These are phyloP conservation scores for Monascus ruber DNA, from an alignment of 2,329 filamentous ascomycete species.

Conservation along the genomic window DNA sequence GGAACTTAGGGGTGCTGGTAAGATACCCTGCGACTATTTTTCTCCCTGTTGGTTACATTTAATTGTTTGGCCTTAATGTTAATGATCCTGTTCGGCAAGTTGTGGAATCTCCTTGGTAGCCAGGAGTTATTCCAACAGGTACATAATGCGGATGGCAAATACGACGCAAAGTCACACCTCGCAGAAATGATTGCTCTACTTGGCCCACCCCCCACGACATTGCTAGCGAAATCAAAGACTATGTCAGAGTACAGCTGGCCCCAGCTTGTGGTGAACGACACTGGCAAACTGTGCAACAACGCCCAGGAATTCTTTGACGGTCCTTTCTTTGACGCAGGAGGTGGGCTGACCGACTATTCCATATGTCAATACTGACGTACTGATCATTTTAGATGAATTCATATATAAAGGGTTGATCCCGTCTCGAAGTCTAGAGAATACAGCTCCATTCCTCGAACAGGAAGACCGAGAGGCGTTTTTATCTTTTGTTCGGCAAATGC, in stretches of 20 bases:
- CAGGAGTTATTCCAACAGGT: no score
- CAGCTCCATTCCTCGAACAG: constrained; percentile 9
- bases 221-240: constrained; percentile 10
- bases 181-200: constrained; percentile 14
- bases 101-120: no score
- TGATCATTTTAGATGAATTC: constrained; percentile 4
- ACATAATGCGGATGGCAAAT: no score
- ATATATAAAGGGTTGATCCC: constrained; percentile 9
- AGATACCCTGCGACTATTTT: not conserved
- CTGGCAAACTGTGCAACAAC: constrained; percentile 4
- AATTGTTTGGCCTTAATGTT: constrained; percentile 9
- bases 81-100: not conserved
- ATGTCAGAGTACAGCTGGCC: constrained; percentile 9
- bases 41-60: constrained; percentile 2
- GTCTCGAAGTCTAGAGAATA: constrained; percentile 6
- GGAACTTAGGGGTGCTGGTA: constrained; percentile 19
- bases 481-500: constrained; percentile 16
- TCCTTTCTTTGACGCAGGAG: constrained; percentile 11
- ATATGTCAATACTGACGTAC: not conserved
- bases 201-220: constrained; percentile 9
- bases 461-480: constrained; percentile 16
- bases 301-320: constrained; percentile 7
- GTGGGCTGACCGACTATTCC: not conserved
- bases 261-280: constrained; percentile 6
- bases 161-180: constrained; percentile 10